Percentiles rank a stretch among this genome's conserved stretches.
Conservation (phyloP, 176 grass and related monocot species). For the Elymus sibiricus region DNA sequence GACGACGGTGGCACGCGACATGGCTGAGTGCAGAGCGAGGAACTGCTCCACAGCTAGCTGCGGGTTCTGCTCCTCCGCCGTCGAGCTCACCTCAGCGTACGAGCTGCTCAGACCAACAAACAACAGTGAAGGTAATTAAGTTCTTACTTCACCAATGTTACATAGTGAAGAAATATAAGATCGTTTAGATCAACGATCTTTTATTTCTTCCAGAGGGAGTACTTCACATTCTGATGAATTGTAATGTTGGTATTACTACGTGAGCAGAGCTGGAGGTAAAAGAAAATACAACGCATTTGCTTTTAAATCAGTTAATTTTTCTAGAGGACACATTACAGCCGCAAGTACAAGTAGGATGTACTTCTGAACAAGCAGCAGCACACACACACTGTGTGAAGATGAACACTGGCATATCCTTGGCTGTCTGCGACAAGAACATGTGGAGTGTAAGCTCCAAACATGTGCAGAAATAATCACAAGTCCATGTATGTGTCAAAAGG, state of each 20-base stretch:
- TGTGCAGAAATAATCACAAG: slow-evolving; percentile 28
- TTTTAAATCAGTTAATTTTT: neutral
- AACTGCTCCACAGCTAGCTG: slow-evolving; percentile 85
- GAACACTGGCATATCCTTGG: neutral
- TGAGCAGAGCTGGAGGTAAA: neutral
- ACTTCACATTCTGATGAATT: neutral
- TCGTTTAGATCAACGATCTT: no score
- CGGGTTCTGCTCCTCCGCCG: slow-evolving; percentile 74
- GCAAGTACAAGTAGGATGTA: slow-evolving; percentile 14
- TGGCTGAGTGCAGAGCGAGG: slow-evolving; percentile 60
- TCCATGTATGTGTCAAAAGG: slow-evolving; percentile 28
- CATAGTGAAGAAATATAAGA: no score
- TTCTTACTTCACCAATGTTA: neutral
- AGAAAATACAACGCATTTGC: neutral
- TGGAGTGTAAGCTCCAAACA: slow-evolving; percentile 26
- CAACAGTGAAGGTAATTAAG: neutral
- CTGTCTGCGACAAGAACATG: slow-evolving; percentile 19
- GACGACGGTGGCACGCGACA: slow-evolving; percentile 51
- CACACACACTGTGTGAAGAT: neutral
- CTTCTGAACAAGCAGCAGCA: slow-evolving; percentile 17
- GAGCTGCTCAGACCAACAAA: slow-evolving; percentile 48
- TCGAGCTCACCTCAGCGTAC: slow-evolving; percentile 74
- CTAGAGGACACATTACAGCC: slow-evolving; percentile 8
- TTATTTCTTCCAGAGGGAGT: no score
- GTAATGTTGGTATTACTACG: neutral